Evolutionary conservation across 2,329 filamentous ascomycete genomes (phyloP).

Genomic region (Hypoxylon sp.): DNA sequence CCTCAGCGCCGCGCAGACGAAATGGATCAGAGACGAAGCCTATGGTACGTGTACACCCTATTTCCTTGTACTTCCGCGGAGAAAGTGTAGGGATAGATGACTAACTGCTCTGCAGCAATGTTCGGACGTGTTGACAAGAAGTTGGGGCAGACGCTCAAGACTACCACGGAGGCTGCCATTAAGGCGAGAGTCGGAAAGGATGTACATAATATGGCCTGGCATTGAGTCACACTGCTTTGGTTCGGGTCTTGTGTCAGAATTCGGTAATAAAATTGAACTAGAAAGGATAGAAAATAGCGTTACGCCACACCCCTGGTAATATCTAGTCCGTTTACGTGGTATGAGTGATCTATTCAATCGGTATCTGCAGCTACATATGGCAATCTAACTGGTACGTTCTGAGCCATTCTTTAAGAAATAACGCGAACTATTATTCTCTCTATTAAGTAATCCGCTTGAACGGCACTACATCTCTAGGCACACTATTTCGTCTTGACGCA

Average conservation of each 20-base stretch:
- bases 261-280: background rate
- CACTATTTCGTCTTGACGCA: no score
- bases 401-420: no score
- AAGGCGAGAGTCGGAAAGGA: constrained; percentile 4
- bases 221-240: constrained; percentile 6
- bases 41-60: constrained; percentile 36
- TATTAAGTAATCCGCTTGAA: background rate
- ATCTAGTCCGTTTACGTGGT: background rate
- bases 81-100: constrained; percentile 12
- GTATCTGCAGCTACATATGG: background rate
- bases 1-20: constrained; percentile 29
- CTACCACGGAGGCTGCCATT: constrained; percentile 28
- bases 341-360: background rate
- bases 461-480: background rate
- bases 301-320: no score
- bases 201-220: constrained; percentile 24
- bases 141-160: constrained; percentile 27
- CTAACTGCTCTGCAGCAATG: constrained; percentile 34
- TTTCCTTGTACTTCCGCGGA: background rate
- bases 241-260: background rate
- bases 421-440: background rate
- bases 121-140: constrained; percentile 36
- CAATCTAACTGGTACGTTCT: no score
- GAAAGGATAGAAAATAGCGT: background rate
- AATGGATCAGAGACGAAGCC: constrained; percentile 38